Evolutionary conservation across 2,329 filamentous ascomycete species (phyloP).

Genomic region (Aspergillus latus): DNA sequence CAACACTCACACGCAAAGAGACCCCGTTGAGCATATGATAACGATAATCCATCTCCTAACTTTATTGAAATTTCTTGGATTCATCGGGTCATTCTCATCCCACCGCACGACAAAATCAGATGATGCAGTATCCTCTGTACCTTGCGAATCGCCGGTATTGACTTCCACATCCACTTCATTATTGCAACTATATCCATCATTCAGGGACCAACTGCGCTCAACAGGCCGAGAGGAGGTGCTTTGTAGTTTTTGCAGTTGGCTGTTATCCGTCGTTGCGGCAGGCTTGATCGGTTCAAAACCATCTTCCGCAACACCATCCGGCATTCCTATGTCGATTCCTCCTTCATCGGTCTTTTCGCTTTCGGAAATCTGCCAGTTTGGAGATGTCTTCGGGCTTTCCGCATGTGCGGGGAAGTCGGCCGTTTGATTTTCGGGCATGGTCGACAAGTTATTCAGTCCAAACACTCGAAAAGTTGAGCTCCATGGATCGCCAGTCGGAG

Average conservation of each 20-base stretch:
- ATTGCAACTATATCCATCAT: conserved; percentile 34
- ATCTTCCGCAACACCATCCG: conserved; percentile 14
- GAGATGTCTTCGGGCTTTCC: neutral
- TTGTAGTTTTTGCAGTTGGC: conserved; percentile 23
- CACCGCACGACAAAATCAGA: conserved; percentile 67
- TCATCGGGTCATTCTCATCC: conserved; percentile 72
- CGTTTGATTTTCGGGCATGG: conserved; percentile 16
- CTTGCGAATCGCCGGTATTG: conserved; percentile 18
- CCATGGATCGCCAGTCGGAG: neutral
- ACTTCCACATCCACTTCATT: conserved; percentile 27
- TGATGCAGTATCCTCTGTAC: conserved; percentile 23
- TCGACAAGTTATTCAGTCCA: neutral
- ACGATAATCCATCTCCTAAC: conserved; percentile 78
- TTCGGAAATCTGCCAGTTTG: conserved; percentile 12
- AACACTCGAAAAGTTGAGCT: neutral
- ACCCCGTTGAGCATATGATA: conserved; percentile 68
- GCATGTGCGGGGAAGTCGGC: conserved; percentile 2
- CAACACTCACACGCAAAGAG: conserved; percentile 75
- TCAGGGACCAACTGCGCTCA: conserved; percentile 38
- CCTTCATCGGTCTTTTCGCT: conserved; percentile 10
- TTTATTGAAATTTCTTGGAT: conserved; percentile 67
- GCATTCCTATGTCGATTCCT: conserved; percentile 10
- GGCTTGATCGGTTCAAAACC: conserved; percentile 27
- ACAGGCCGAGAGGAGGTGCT: conserved; percentile 27
- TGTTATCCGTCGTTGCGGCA: conserved; percentile 15